Evolutionary conservation across 805 yeast species (phyloP).

Genomic region (Metschnikowia kunwiensis): DNA sequence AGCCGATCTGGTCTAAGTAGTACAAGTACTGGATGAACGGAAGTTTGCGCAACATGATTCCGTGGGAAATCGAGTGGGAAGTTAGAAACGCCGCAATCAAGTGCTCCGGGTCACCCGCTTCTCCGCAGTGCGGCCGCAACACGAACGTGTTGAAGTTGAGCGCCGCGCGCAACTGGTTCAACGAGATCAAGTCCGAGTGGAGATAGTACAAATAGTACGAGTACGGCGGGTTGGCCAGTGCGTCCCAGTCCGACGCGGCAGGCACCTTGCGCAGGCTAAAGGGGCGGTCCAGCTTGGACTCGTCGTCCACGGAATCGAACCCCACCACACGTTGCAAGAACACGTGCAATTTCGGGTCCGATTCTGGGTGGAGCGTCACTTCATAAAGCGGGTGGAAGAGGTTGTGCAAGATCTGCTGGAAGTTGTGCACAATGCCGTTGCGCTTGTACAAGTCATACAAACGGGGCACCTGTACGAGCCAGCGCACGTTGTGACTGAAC

Average conservation of each 20-base stretch:
- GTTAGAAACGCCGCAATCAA: slow-evolving; percentile 83
- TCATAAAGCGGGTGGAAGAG: slow-evolving; percentile 86
- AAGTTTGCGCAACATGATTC: slow-evolving; percentile 85
- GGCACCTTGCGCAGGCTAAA: slow-evolving; percentile 76
- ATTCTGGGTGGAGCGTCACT: slow-evolving; percentile 77
- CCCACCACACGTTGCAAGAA: slow-evolving; percentile 94
- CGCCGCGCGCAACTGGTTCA: slow-evolving; percentile 76
- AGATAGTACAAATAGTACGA: slow-evolving; percentile 90
- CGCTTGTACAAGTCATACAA: slow-evolving; percentile 85
- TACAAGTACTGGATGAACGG: slow-evolving; percentile 93
- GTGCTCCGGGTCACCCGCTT: slow-evolving; percentile 99
- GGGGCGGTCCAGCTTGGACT: slow-evolving; percentile 84
- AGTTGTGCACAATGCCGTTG: slow-evolving; percentile 63
- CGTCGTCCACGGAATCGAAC: slow-evolving; percentile 98
- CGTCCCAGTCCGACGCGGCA: slow-evolving; percentile 78
- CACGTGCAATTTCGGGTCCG: slow-evolving; percentile 87
- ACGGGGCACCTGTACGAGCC: slow-evolving; percentile 96
- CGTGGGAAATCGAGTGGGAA: slow-evolving; percentile 93
- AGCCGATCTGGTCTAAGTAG: slow-evolving; percentile 91
- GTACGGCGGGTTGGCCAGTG: slow-evolving; percentile 88
- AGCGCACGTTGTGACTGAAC: slow-evolving; percentile 89
- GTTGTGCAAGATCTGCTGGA: slow-evolving; percentile 75
- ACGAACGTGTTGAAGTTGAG: slow-evolving; percentile 85
- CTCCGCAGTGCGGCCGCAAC: slow-evolving; percentile 98
- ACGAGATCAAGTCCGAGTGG: slow-evolving; percentile 79